Conservation (phyloP, 2,329 filamentous ascomycete genomes). For the Neocucurbitaria cava region DNA sequence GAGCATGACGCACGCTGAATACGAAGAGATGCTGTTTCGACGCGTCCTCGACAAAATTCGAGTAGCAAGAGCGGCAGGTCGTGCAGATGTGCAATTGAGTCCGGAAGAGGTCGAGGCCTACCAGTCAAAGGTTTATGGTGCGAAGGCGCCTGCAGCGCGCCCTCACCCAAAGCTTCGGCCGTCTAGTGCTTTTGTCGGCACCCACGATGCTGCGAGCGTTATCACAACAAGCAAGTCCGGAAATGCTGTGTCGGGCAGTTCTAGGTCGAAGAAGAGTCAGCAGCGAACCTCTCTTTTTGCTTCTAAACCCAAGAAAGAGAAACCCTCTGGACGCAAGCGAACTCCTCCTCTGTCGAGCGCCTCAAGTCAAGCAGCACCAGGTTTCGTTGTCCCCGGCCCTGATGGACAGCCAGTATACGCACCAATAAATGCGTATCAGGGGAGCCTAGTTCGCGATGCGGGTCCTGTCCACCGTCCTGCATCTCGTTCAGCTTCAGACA, state of each 20-base stretch:
- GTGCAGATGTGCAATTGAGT: constrained; percentile 79
- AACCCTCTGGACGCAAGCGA: constrained; percentile 39
- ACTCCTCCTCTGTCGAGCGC: constrained; percentile 31
- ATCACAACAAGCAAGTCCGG: constrained; percentile 42
- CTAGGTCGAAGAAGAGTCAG: constrained; percentile 44
- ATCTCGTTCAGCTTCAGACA: constrained; percentile 51
- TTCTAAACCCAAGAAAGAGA: constrained; percentile 41
- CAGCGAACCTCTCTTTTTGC: constrained; percentile 37
- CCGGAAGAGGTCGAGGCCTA: constrained; percentile 82
- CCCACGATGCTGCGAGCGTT: constrained; percentile 38
- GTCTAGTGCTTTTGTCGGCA: constrained; percentile 32
- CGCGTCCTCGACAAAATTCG: constrained; percentile 81
- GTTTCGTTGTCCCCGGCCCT: constrained; percentile 57
- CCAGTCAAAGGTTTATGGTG: constrained; percentile 69
- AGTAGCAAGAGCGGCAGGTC: constrained; percentile 76
- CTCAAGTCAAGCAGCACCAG: constrained; percentile 43
- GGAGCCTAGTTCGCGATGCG: constrained; percentile 44
- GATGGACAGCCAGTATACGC: constrained; percentile 57
- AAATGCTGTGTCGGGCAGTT: constrained; percentile 34
- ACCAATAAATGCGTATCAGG: constrained; percentile 52
- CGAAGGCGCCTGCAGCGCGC: constrained; percentile 37
- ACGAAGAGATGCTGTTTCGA: constrained; percentile 79
- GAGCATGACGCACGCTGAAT: constrained; percentile 48
- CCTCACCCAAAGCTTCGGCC: constrained; percentile 27
- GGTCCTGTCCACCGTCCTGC: constrained; percentile 50